phyloP scores from a whole-genome alignment of 2,329 filamentous ascomycete species.

The Cercospora canescens region DNA sequence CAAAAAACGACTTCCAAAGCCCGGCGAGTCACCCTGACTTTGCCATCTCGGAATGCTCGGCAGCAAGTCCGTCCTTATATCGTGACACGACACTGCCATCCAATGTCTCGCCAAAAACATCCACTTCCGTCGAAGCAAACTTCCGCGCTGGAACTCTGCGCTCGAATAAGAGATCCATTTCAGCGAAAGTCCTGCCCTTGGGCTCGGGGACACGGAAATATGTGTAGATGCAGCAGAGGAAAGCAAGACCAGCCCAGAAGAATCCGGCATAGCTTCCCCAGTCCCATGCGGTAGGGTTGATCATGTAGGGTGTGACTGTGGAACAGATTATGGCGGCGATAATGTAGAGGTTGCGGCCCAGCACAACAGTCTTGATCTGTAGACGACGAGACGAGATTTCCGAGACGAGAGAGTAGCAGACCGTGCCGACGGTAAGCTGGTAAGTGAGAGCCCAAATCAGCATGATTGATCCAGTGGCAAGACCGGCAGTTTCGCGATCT shows the following conservation, averaged over 20 bases:
- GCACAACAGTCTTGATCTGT: constrained; percentile 87
- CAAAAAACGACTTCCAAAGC: not conserved
- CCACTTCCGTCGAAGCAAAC: constrained; percentile 61
- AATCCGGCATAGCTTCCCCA: constrained; percentile 88
- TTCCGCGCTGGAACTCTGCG: constrained; percentile 68
- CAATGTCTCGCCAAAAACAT: constrained; percentile 53
- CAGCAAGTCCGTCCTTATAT: constrained; percentile 22
- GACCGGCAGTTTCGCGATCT: constrained; percentile 57
- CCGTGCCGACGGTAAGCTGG: constrained; percentile 83
- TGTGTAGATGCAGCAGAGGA: constrained; percentile 77
- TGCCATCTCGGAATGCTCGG: constrained; percentile 21
- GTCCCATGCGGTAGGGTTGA: constrained; percentile 83
- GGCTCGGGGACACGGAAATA: constrained; percentile 82
- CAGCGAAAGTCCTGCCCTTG: constrained; percentile 76
- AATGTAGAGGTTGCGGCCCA: constrained; percentile 76
- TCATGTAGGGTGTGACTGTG: constrained; percentile 87
- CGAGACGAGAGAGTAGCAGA: constrained; percentile 84
- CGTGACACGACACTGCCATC: constrained; percentile 28
- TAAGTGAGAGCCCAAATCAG: constrained; percentile 79
- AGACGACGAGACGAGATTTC: constrained; percentile 81
- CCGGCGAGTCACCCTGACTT: constrained; percentile 13
- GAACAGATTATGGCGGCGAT: constrained; percentile 78
- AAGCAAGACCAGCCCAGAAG: constrained; percentile 78
- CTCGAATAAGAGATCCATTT: constrained; percentile 84
- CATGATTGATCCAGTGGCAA: constrained; percentile 86